Base-by-base conservation (phyloP, 805 yeast species). In the Komagataella ulmi region DNA sequence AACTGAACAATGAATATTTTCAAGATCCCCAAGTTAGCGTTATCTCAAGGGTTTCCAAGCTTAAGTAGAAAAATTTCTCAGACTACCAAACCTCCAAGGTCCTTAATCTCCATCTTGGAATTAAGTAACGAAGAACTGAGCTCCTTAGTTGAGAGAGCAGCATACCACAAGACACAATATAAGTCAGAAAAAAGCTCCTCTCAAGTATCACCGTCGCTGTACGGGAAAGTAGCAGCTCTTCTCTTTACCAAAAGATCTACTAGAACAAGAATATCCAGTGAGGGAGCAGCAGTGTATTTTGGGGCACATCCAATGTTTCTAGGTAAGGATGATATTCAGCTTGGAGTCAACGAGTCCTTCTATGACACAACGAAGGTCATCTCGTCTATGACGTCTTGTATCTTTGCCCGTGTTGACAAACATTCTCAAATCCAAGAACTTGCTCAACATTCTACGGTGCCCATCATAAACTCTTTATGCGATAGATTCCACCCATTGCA, bases 281-380 rank as follows among this genome's bases (percentile, higher is more conserved):
- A 93, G 65, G 97, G 96, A 50, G 99, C 99, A 14, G 86, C 90
- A 10, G 76, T 86, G 2, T 89, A 85, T 64, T 85, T 91, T 58
- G 98, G 98, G 17, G 98, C 90, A 6, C 93, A 84, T 59, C 97
- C 99, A 10, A 85, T 93, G 93, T 93, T 93, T 62, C 73, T 93
- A 57, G 98, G 99, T 50, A 88, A 85, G 59, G 97, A 90, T 58
- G 99, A 93, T 60, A 93, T 93, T 63, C 99, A 93, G 68, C 73
- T 93, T 52, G 99, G 99, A 47, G 96, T 88, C 47, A 93, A 93
- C 63, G 99, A 93, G 72, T 77, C 93, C 0, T 69, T 88, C 54
- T 85, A 85, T 60, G 99, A 93, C 66, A 85, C 97, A 1, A 77
- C 96, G 17, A 81, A 79, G 57, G 96, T 93, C 43, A 78, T 93